Evolutionary conservation across 2,329 filamentous ascomycete genomes (phyloP).

Genomic region (Fusarium sp.): DNA sequence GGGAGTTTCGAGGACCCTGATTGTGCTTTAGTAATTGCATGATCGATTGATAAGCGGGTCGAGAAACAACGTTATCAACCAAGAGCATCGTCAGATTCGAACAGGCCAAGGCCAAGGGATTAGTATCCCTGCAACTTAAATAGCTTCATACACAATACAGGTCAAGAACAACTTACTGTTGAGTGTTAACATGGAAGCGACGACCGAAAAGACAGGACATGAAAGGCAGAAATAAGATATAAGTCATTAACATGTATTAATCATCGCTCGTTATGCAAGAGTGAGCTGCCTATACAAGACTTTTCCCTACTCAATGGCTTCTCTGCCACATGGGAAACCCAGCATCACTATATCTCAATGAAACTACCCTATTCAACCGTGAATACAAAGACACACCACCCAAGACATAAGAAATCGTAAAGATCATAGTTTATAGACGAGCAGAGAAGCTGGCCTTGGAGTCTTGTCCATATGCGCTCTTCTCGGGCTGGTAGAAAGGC

Average conservation of each 20-base stretch:
- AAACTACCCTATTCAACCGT: neutral
- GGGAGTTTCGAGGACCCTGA: fast-evolving
- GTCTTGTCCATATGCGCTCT: slow-evolving; percentile 30
- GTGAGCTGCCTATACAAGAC: slow-evolving; percentile 21
- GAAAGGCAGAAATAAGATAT: too few relatives aligned
- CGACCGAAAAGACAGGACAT: too few relatives aligned
- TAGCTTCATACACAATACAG: neutral
- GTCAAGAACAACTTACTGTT: neutral
- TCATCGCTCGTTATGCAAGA: slow-evolving; percentile 32
- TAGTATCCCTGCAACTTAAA: neutral
- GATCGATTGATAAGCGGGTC: neutral
- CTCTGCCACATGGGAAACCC: neutral
- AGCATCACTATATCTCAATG: slow-evolving; percentile 1
- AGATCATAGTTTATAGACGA: slow-evolving; percentile 30
- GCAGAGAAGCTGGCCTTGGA: slow-evolving; percentile 20
- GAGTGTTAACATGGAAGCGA: too few relatives aligned
- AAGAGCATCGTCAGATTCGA: too few relatives aligned
- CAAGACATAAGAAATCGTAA: slow-evolving; percentile 9
- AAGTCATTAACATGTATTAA: slow-evolving; percentile 28
- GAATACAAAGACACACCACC: neutral
- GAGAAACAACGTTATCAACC: neutral
- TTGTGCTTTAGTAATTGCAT: neutral
- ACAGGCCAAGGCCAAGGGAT: neutral
- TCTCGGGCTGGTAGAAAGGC: slow-evolving; percentile 50
- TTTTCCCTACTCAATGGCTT: slow-evolving; percentile 11